These are phyloP conservation scores for Tetrahymena elliotti DNA, from an alignment of 73 alveolate genomes.

Conservation along the genomic window DNA sequence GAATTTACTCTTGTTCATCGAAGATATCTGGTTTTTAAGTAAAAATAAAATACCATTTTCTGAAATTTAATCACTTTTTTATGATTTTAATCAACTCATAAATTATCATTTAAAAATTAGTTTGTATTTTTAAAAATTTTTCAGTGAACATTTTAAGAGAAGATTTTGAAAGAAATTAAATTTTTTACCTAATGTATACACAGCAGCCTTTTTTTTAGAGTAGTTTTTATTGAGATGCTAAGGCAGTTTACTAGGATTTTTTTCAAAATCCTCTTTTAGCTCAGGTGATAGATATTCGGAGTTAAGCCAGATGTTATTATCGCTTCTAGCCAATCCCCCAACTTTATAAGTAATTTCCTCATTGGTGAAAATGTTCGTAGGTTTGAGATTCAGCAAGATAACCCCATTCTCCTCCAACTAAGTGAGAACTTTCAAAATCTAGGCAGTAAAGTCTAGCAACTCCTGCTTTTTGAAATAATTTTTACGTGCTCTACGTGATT, in stretches of 20 bases:
- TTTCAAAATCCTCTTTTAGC: neutral
- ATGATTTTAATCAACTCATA: too few species aligned
- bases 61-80: too few species aligned
- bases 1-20: too few species aligned
- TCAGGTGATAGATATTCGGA: neutral
- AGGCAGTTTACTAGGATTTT: neutral
- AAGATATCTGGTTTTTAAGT: too few species aligned
- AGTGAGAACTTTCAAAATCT: neutral
- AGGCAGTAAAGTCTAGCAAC: neutral
- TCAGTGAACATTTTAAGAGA: neutral
- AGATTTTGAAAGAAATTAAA: neutral
- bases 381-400: neutral
- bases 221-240: neutral
- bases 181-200: neutral
- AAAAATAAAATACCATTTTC: too few species aligned
- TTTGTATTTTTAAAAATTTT: too few species aligned
- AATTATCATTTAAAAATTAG: too few species aligned
- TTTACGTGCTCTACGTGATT: neutral
- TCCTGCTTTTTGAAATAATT: neutral
- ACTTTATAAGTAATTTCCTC: neutral
- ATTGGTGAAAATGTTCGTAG: neutral
- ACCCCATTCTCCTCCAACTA: neutral
- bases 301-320: neutral
- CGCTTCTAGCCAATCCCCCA: neutral
- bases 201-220: neutral